Conservation (phyloP, 345 rosid species). For the Salix exigua region DNA sequence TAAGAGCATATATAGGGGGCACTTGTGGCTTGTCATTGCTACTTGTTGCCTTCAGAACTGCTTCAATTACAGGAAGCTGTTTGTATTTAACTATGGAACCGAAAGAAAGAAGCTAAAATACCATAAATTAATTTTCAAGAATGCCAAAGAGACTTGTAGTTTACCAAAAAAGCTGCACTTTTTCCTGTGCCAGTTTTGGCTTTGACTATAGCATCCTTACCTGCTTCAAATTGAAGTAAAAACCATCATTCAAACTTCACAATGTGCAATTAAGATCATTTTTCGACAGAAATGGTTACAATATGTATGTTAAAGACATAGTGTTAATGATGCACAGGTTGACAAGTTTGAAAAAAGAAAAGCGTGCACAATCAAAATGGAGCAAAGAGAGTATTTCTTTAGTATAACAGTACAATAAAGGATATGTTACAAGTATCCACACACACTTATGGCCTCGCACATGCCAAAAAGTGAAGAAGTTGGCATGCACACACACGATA, state of each 20-base stretch:
- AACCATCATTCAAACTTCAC: background rate
- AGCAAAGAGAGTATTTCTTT: background rate
- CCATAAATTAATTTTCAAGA: slow-evolving; percentile 11
- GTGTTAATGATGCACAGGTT: background rate
- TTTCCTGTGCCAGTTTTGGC: slow-evolving; percentile 94
- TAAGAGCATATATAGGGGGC: slow-evolving; percentile 54
- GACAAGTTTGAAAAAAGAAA: background rate
- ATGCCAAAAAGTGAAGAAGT: background rate
- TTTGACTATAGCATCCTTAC: slow-evolving; percentile 84
- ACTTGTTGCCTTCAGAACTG: slow-evolving; percentile 70
- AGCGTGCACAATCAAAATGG: background rate
- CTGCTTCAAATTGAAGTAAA: slow-evolving; percentile 44
- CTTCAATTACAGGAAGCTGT: slow-evolving; percentile 99
- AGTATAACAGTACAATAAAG: background rate
- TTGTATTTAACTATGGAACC: slow-evolving; percentile 48
- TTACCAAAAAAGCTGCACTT: slow-evolving; percentile 87
- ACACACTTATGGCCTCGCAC: background rate
- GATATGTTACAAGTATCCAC: background rate
- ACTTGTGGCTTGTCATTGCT: slow-evolving; percentile 36
- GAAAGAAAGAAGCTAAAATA: slow-evolving; percentile 24
- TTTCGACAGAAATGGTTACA: background rate
- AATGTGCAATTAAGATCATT: background rate
- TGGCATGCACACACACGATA: background rate
- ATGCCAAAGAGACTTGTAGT: slow-evolving; percentile 15
- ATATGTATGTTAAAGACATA: background rate